Conservation (phyloP, 177 flowering plant species). For the Telopea speciosissima region DNA sequence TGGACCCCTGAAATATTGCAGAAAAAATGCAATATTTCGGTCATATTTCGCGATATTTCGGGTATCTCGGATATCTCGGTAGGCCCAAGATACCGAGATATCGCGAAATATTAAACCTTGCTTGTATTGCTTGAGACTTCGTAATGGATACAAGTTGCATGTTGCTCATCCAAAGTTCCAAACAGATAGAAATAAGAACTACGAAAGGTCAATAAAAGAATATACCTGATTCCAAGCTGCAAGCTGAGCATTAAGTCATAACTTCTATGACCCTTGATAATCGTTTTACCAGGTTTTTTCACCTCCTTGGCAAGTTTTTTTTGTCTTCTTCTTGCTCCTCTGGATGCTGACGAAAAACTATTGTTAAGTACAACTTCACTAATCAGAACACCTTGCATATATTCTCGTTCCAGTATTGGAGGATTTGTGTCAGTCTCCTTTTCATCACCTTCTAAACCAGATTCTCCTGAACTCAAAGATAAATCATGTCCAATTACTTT, state of each 20-base stretch:
- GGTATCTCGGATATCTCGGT: too few relatives aligned
- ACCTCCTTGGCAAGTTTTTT: slow-evolving; percentile 71
- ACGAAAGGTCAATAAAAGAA: not conserved
- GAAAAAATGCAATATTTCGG: too few relatives aligned
- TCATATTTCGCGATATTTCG: too few relatives aligned
- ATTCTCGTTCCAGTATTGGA: slow-evolving; percentile 87
- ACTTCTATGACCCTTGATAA: slow-evolving; percentile 94
- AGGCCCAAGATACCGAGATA: too few relatives aligned
- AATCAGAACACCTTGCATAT: slow-evolving; percentile 95
- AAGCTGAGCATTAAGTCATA: slow-evolving; percentile 97
- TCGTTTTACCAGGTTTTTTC: slow-evolving; percentile 86
- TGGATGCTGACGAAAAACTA: slow-evolving; percentile 54
- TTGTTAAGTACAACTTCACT: slow-evolving; percentile 74
- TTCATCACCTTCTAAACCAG: slow-evolving; percentile 35
- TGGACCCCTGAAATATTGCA: too few relatives aligned
- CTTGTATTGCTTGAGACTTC: too few relatives aligned
- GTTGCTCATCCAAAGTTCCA: too few relatives aligned
- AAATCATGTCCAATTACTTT: slow-evolving; percentile 65
- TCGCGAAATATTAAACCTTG: too few relatives aligned
- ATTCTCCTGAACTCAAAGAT: slow-evolving; percentile 42
- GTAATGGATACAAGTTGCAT: too few relatives aligned
- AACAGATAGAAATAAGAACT: not conserved
- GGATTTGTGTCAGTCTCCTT: slow-evolving; percentile 33
- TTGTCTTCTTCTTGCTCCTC: slow-evolving; percentile 60
- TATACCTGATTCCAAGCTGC: slow-evolving; percentile 95